Evolutionary conservation across 2,329 filamentous ascomycete genomes (phyloP), one percentile per base, ranked within the genome.

Genomic region (Botrytis hyacinthi): DNA sequence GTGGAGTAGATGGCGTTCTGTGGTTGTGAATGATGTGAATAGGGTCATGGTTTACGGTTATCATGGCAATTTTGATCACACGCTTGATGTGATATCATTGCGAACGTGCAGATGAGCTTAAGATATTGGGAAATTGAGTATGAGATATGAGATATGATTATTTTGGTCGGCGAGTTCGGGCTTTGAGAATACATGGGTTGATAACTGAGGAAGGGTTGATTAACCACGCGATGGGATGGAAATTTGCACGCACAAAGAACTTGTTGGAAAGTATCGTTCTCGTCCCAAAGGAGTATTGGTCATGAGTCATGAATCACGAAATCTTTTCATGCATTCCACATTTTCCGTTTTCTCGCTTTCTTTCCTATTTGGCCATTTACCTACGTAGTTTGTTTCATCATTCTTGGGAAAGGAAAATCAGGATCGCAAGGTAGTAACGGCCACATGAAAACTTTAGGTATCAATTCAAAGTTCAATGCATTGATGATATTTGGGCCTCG

Each of bases 381-480:
- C 44, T 54, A 54, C 22, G 2, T 40, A 37, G 32, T 29, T 40
- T 54, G 32, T 67, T 67, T 67, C 65, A 40, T 51, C 65, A 37
- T 67, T 54, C 65, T 67, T 54, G 32, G 26, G 26, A 35, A 40
- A 29, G 48, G 48, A 40, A 51, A 40, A 40, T 67, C 22, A 29
- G 46, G 46, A 67, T 54, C 32, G 26, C 65, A 67, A 54, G 65
- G 65, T 67, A 54, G 65, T 54, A 67, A 67, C 46, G 65, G 10
- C 22, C 32, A 40, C 37, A n/a, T 54, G 32, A 2, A 9, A 12
- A 35, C 4, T n/a, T 22, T 66, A 35, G 10, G 10, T n/a, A 35
- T 29, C 62, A 46, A 32, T 65, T 51, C 46, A 51, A 29, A 54
- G 0, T 12, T 20, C 32, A n/a, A 51, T 66, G 22, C 44, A n/a